Evolutionary conservation across 2,329 filamentous ascomycete genomes (phyloP), one percentile per base, ranked within the genome.

Genomic region (Podosphaera xanthii): DNA sequence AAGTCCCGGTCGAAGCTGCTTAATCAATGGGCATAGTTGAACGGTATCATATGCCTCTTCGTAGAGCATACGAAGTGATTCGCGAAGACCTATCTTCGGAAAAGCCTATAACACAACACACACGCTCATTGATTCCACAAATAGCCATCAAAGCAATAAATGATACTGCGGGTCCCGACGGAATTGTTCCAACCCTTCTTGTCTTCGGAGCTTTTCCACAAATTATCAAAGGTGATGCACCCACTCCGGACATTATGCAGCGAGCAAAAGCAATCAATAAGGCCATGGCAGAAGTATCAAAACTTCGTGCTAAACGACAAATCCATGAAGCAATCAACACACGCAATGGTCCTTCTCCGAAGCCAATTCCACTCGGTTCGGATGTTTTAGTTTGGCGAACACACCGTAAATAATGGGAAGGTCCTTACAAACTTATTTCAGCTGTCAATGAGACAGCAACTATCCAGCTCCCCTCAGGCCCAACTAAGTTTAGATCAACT

Each of bases 231-330:
- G 22, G 22, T 12, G 48, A 52, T 34, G 5, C 40, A 49, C 49
- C 33, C 8, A 30, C 40, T 8, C 38, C 50, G n/a, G 40, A 44
- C 1, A 49, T 58, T 35, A 42, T 8, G 6, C 52, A 59, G 35
- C 5, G 59, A n/a, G 52, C 60, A 42, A 48, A 34, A 8, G 52
- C 60, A 8, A 36, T 60, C 9, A 58, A 59, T 22, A 62, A 61
- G 31, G 59, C 58, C 12, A 61, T 60, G 52, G 54, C 46, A 9
- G 59, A 62, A 50, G 38, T 62, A n/a, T n/a, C 48, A 6, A 62
- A 60, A 31, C 31, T 60, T 10, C 57, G 40, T 9, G 50, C 53
- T 8, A 35, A 55, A n/a, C 31, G 52, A 31, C 30, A 62, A 31
- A n/a, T 60, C 31, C 8, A 52, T 6, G 57, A 60, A 31, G 58